These are phyloP conservation scores for Carallia pectinifolia DNA, from an alignment of 345 rosid species.

Conservation along the genomic window DNA sequence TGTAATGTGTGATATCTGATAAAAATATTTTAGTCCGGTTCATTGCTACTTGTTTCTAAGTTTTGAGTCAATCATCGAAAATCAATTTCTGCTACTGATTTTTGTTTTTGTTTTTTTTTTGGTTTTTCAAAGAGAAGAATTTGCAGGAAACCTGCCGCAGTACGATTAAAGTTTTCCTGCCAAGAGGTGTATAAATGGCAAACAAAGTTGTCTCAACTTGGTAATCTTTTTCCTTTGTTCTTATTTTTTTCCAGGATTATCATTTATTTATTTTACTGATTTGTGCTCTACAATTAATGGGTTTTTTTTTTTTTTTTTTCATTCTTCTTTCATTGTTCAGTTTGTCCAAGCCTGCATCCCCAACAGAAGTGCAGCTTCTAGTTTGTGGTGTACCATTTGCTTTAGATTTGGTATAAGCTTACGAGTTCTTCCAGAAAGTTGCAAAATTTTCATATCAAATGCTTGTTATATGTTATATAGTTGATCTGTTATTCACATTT, in stretches of 20 bases:
- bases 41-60: too few relatives aligned
- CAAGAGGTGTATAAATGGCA: slow-evolving; percentile 18
- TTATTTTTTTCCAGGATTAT: too few relatives aligned
- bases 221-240: slow-evolving; percentile 9
- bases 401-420: slow-evolving; percentile 41
- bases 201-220: slow-evolving; percentile 8
- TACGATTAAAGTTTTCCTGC: not conserved
- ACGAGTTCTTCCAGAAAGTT: not conserved
- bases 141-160: not conserved
- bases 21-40: too few relatives aligned
- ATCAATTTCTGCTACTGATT: too few relatives aligned
- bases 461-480: not conserved
- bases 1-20: too few relatives aligned
- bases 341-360: slow-evolving; percentile 28
- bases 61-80: too few relatives aligned
- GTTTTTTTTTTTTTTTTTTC: not conserved
- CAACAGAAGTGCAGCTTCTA: slow-evolving; percentile 36
- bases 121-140: too few relatives aligned
- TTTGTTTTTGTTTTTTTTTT: too few relatives aligned
- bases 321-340: slow-evolving; percentile 24
- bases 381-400: slow-evolving; percentile 41
- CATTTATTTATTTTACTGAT: too few relatives aligned
- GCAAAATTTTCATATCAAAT: not conserved
- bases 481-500: not conserved
- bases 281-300: too few relatives aligned